phyloP scores from a whole-genome alignment of 129 eudicot species.

The Artemisia tridentata region DNA sequence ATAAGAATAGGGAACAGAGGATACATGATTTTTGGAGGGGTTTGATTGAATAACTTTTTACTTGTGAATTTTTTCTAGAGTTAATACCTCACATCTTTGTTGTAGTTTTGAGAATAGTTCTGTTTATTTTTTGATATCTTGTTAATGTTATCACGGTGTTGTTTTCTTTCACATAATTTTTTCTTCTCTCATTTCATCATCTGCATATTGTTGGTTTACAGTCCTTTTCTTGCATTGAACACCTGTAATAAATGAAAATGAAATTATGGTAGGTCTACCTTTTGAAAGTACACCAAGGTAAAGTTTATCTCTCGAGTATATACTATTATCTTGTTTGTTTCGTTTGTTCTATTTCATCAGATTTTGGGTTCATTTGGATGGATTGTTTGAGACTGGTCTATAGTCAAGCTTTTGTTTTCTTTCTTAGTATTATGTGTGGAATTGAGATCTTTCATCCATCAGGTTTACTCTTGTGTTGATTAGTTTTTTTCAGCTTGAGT shows the following conservation, averaged over 20 bases:
- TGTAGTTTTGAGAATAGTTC: conserved; percentile 30
- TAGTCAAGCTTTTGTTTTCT: no score
- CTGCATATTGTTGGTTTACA: background rate
- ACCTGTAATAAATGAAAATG: background rate
- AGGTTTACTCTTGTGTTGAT: no score
- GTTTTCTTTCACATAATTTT: background rate
- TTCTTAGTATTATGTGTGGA: no score
- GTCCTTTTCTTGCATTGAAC: background rate
- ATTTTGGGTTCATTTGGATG: no score
- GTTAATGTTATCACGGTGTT: background rate
- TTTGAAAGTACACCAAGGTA: no score
- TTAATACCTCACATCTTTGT: conserved; percentile 32
- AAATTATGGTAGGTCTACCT: no score
- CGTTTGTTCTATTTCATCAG: no score
- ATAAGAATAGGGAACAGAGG: conserved; percentile 10
- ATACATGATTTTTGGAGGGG: conserved; percentile 34
- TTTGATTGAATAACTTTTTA: conserved; percentile 6
- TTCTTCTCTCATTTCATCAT: background rate
- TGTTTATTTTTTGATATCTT: conserved; percentile 8
- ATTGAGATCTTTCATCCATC: no score
- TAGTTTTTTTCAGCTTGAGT: no score
- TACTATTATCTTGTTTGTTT: no score
- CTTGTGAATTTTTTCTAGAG: conserved; percentile 26
- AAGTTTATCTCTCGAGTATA: no score
- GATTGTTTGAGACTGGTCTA: no score